phyloP scores from a whole-genome alignment of 257 asterid genomes.

The Paulownia fortunei region DNA sequence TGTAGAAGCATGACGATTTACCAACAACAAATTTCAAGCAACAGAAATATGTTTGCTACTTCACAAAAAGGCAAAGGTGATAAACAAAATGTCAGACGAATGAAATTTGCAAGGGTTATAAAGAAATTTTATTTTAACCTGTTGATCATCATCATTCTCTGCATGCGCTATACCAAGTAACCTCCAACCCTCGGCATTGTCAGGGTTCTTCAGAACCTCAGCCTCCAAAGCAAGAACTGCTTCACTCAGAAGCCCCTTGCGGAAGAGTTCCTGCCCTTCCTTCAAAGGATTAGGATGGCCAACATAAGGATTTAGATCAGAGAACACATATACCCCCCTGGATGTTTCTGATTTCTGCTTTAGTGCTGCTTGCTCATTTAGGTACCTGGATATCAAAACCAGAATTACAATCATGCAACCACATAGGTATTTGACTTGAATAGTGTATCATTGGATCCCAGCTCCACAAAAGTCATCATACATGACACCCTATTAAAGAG shows the following conservation, averaged over 20 bases:
- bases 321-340: slow-evolving; percentile 86
- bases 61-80: slow-evolving; percentile 8
- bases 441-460: slow-evolving; percentile 7
- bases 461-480: slow-evolving; percentile 5
- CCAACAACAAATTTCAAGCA: not conserved
- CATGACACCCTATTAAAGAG: slow-evolving; percentile 11
- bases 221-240: slow-evolving; percentile 99
- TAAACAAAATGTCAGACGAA: slow-evolving; percentile 1
- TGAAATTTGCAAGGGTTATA: not conserved
- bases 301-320: slow-evolving; percentile 95
- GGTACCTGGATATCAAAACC: slow-evolving; percentile 47
- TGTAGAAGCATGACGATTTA: slow-evolving; percentile 7
- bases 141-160: slow-evolving; percentile 98
- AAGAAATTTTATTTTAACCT: slow-evolving; percentile 52
- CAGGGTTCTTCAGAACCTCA: slow-evolving; percentile 96
- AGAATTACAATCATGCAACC: slow-evolving; percentile 15
- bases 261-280: slow-evolving; percentile 98
- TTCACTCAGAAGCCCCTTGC: slow-evolving; percentile 99
- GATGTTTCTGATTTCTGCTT: slow-evolving; percentile 52
- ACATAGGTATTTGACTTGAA: not conserved
- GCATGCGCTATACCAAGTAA: slow-evolving; percentile 98
- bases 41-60: slow-evolving; percentile 1
- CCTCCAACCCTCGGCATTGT: slow-evolving; percentile 98
- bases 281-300: slow-evolving; percentile 96
- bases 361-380: slow-evolving; percentile 52